A percentile compares a stretch with the other conserved stretches of the same genome.
Evolutionary conservation across 352 stramenopile genomes (phyloP).

Genomic region (Pythium phragmiticola): DNA sequence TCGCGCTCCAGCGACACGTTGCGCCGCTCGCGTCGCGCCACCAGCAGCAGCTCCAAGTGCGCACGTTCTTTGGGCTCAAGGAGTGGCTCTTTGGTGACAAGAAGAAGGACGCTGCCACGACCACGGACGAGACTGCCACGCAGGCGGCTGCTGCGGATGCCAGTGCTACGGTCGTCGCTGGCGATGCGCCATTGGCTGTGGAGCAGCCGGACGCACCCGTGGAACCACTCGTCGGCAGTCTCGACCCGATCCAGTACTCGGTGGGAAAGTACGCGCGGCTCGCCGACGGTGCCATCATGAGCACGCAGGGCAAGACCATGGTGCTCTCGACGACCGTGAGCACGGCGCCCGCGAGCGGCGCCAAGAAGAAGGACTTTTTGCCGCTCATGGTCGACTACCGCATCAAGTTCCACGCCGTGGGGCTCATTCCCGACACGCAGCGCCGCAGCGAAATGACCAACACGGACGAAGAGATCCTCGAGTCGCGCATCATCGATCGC

Average conservation of each 20-base stretch:
- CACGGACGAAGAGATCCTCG: constrained; percentile 95
- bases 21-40: neutral
- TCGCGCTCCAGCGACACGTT: constrained; percentile 2
- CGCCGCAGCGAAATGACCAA: constrained; percentile 88
- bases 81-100: constrained; percentile 65
- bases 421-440: constrained; percentile 86
- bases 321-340: constrained; percentile 88
- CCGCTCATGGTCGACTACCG: constrained; percentile 94
- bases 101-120: constrained; percentile 31
- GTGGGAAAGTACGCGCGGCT: constrained; percentile 82
- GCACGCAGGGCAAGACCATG: constrained; percentile 78
- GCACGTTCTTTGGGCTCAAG: constrained; percentile 62
- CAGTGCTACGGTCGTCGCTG: neutral
- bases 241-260: constrained; percentile 52
- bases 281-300: constrained; percentile 84
- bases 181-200: constrained; percentile 9
- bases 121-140: constrained; percentile 5
- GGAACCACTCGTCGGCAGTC: constrained; percentile 45
- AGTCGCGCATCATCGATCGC: constrained; percentile 95
- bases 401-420: constrained; percentile 85
- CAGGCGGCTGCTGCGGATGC: constrained; percentile 4
- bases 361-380: constrained; percentile 75
- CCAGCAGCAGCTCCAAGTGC: constrained; percentile 30
- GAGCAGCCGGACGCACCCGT: neutral
- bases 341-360: constrained; percentile 27